Evolutionary conservation across 257 asterid species (phyloP), one percentile per base, ranked within the genome.

Genomic region (Primulina eburnea): DNA sequence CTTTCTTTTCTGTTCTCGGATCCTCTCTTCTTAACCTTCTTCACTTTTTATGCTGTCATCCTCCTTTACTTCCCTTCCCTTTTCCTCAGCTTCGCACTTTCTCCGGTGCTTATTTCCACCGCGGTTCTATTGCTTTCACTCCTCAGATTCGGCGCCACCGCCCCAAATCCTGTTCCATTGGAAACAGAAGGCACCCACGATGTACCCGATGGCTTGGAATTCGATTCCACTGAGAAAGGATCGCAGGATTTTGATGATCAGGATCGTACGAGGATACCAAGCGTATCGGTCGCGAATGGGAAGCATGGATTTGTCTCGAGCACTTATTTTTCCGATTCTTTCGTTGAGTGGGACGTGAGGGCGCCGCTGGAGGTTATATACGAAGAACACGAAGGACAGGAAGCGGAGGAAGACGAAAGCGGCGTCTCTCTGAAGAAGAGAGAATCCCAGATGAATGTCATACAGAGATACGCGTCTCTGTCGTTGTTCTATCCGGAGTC

Each of bases 311-410:
- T 24, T 9, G 50, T 38, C 7, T 60, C 65, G 60, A 20, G 34
- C 67, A 38, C 70, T 56, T 37, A 66, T 21, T 43, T 65, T 35
- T 64, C 67, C 52, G 81, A 80, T 1, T 74, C 82, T 0, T 89
- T 92, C 28, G 81, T 89, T 6, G 97, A 89, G 71, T 89, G 97
- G 97, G 79, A 92, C 80, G 90, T 90, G 20, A 76, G 95, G 37
- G 97, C 99, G 63, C 97, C 97, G n/a, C 64, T 90, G 76, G 99
- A 90, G 83, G 91, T 89, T 8, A 93, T 93, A 70, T 71, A 87
- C 81, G 98, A 92, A 69, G 95, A 76, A 18, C 65, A 75, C 57
- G 95, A 88, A 68, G 95, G 85, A 2, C 88, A 86, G 35, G 92
- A 79, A 18, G 81, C 70, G n/a, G 82, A 59, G 18, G 84, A 71